Conservation (phyloP, 2,329 filamentous ascomycete species). For the Sphaerulina vaccinii region DNA sequence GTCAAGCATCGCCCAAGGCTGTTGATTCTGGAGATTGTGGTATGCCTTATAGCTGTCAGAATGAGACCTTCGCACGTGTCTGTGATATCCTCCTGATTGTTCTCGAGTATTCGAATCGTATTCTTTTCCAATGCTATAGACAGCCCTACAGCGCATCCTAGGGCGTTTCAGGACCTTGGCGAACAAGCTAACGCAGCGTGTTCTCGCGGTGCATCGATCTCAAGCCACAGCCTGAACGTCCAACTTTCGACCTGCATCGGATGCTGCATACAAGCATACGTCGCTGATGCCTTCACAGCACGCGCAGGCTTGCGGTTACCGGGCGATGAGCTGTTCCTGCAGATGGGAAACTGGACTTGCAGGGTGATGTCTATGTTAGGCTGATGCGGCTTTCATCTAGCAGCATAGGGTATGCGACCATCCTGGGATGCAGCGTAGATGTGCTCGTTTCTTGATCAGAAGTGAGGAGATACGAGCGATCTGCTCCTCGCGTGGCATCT, state of each 20-base stretch:
- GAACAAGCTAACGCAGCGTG: slow-evolving; percentile 3
- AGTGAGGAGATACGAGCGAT: background rate
- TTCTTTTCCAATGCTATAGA: background rate
- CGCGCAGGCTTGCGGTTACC: background rate
- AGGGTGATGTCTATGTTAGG: background rate
- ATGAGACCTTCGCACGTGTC: background rate
- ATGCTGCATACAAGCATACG: background rate
- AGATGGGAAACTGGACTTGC: background rate
- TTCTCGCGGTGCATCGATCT: slow-evolving; percentile 16
- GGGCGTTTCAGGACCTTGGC: background rate
- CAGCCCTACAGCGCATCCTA: background rate
- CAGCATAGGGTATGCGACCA: background rate
- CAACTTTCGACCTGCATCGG: background rate
- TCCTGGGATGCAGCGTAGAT: background rate
- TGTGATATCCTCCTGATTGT: background rate
- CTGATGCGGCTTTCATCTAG: background rate
- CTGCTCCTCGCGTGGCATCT: background rate
- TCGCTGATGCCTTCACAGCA: background rate
- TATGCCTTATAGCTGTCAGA: background rate
- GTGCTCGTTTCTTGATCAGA: background rate
- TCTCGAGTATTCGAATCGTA: background rate
- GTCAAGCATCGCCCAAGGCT: background rate
- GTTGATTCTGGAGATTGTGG: background rate
- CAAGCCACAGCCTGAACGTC: slow-evolving; percentile 3
- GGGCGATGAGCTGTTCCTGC: background rate